Evolutionary conservation across 805 yeast genomes (phyloP), one percentile per base, ranked within the genome.

Genomic region (Candida taoyuanica): DNA sequence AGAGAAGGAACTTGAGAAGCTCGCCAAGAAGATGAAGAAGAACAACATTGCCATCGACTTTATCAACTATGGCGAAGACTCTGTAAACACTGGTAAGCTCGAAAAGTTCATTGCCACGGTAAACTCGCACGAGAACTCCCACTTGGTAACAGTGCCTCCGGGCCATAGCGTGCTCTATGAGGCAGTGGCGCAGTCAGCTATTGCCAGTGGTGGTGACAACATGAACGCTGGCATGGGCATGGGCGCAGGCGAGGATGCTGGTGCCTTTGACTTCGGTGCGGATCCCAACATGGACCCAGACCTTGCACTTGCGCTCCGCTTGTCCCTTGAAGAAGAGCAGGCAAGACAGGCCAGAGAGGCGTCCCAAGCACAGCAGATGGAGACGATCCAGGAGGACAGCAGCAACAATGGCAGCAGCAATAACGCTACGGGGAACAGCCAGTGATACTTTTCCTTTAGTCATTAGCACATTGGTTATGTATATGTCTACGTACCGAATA

Each of bases 231-330:
- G 64, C 16, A 21, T 21, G 15, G 28, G 15, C 14, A 25, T 25
- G 28, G 33, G 28, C 8, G 18, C 31, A 30, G 75, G 69, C 11
- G 73, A 66, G 34, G 68, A 63, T 18, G 73, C 62, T 19, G 73
- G 63, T n/a, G 71, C 65, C 17, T 78, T 77, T 63, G 86, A 79
- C 40, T 72, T 81, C 55, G 83, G 81, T 36, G 76, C 76, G 28
- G 98, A 91, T 62, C 91, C 96, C 23, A 79, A 80, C 49, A 83
- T 87, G 78, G 98, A 93, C 55, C 98, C 98, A 23, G 98, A 93
- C 63, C 75, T 93, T 58, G 98, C 98, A 0, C 71, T 93, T 70
- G 98, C 98, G 1, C 74, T 93, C 55, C 79, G 98, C 58, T 70
- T 93, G 62, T 91, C 98, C 1, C 70, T 93, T 55, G 98, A 93